Conservation (phyloP, 305 asterid genomes). For the Galium porrigens region DNA sequence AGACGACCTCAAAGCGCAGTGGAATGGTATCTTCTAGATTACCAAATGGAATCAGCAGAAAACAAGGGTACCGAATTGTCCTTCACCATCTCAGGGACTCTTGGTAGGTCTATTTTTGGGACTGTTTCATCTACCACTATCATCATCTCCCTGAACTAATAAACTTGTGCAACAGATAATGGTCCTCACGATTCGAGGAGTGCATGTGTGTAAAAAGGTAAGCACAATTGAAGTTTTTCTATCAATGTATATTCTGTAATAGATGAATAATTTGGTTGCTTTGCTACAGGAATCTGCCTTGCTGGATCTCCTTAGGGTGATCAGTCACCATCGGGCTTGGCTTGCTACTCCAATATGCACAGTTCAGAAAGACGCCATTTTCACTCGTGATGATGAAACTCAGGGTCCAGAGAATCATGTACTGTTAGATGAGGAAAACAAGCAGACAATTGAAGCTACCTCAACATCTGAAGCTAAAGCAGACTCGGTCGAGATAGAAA, state of each 20-base stretch:
- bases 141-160: neutral
- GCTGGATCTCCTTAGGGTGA: constrained; percentile 21
- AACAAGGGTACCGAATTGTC: too few species aligned
- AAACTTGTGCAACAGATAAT: constrained; percentile 13
- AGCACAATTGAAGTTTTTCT: neutral
- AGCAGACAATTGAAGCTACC: constrained; percentile 15
- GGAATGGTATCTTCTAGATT: too few species aligned
- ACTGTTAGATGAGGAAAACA: constrained; percentile 21
- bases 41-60: too few species aligned
- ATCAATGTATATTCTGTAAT: neutral
- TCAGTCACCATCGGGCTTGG: constrained; percentile 12
- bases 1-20: too few species aligned
- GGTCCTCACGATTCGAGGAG: constrained; percentile 25
- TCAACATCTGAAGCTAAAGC: constrained; percentile 10
- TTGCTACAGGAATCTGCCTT: constrained; percentile 20
- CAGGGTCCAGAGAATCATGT: constrained; percentile 12
- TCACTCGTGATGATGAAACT: constrained; percentile 19
- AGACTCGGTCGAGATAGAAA: constrained; percentile 11
- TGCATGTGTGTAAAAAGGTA: constrained; percentile 26
- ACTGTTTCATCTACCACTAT: too few species aligned
- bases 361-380: too few species aligned
- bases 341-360: constrained; percentile 20
- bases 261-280: neutral
- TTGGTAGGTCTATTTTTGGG: neutral
- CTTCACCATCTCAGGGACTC: constrained; percentile 72